Percentiles rank a stretch among this genome's conserved stretches.
These are phyloP conservation scores for Chaetomium olivaceum DNA, from an alignment of 2,329 filamentous ascomycete species.

Conservation along the genomic window DNA sequence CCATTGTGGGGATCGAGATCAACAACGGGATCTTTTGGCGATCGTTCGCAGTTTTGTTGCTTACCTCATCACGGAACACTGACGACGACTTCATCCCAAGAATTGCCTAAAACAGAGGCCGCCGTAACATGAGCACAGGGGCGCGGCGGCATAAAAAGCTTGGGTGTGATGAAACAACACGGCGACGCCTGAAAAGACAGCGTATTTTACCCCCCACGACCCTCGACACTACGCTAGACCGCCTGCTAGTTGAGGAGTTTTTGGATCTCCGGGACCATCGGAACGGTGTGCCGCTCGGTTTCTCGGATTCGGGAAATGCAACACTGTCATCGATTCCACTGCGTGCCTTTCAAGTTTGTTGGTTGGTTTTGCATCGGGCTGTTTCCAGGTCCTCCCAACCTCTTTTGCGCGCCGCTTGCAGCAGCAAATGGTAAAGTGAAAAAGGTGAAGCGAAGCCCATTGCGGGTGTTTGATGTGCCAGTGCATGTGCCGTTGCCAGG, in stretches of 20 bases:
- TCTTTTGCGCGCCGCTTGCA: not conserved
- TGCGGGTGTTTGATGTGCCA: not conserved
- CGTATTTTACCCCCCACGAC: not conserved
- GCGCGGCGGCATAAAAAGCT: not conserved
- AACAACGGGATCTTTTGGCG: not conserved
- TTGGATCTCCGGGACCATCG: not conserved
- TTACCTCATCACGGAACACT: slow-evolving; percentile 4
- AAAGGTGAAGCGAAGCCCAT: not conserved
- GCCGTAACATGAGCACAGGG: not conserved
- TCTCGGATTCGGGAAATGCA: not conserved
- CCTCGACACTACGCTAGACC: no score
- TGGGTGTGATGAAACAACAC: not conserved
- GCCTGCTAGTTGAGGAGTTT: not conserved
- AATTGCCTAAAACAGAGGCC: not conserved
- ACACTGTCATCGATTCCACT: not conserved
- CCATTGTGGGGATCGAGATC: slow-evolving; percentile 11
- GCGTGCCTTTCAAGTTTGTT: no score
- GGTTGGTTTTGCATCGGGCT: not conserved
- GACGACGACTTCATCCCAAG: not conserved
- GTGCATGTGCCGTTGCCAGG: not conserved
- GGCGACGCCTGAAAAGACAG: not conserved
- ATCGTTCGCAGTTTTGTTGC: not conserved
- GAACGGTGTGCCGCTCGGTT: slow-evolving; percentile 8
- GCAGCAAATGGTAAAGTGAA: not conserved
- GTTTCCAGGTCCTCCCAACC: not conserved